phyloP scores from a whole-genome alignment of 2,329 filamentous ascomycete species.

The Fusarium sp. region DNA sequence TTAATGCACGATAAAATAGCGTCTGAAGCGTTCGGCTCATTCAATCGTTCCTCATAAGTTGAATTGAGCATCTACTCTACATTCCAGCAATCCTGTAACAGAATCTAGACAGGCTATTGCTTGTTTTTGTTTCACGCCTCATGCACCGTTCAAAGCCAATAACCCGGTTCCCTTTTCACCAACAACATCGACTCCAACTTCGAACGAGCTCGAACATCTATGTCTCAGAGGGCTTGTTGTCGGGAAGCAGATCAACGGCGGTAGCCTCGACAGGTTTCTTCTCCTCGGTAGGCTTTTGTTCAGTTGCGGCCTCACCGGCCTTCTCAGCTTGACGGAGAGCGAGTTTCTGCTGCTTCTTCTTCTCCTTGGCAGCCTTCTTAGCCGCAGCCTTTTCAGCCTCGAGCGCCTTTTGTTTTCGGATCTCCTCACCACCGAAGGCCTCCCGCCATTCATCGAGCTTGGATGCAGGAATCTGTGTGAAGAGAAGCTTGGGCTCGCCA shows the following conservation, averaged over 20 bases:
- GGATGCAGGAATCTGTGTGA: constrained; percentile 83
- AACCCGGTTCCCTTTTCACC: not conserved
- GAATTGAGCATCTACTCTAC: constrained; percentile 43
- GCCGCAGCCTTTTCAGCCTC: constrained; percentile 62
- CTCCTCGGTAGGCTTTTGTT: constrained; percentile 18
- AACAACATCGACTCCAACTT: constrained; percentile 8
- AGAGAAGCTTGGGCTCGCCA: constrained; percentile 81
- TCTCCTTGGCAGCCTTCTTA: constrained; percentile 63
- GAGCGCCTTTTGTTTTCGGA: constrained; percentile 76
- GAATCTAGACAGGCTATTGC: constrained; percentile 20
- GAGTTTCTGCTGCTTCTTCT: constrained; percentile 60
- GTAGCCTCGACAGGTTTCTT: constrained; percentile 39
- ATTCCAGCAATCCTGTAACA: constrained; percentile 19
- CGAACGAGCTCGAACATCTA: constrained; percentile 2
- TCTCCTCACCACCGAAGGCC: constrained; percentile 73
- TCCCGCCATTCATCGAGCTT: constrained; percentile 87
- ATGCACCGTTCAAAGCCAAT: constrained; percentile 16
- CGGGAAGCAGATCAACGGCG: constrained; percentile 35
- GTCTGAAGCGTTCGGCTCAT: constrained; percentile 30
- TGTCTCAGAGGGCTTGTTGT: constrained; percentile 36
- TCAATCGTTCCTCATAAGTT: constrained; percentile 37
- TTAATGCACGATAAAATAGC: constrained; percentile 16
- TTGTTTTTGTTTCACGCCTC: constrained; percentile 19
- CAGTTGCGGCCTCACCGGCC: constrained; percentile 17
- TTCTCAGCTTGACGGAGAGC: constrained; percentile 41